phyloP scores from a whole-genome alignment of 1,139 yeast species.

The Hansenula sp. region DNA sequence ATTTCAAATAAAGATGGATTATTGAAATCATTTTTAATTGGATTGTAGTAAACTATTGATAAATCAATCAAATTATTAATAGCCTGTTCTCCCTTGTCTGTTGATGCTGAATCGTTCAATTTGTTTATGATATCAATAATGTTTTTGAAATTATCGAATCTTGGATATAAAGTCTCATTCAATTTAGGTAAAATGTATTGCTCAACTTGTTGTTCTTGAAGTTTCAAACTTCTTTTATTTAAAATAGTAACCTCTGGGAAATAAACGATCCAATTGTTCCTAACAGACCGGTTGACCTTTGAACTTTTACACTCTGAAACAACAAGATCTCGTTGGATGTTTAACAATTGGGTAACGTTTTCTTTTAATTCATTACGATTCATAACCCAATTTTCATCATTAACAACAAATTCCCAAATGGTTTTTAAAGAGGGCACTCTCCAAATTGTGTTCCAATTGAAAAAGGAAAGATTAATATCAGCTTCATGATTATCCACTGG shows the following conservation, averaged over 20 bases:
- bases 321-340: neutral
- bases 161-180: slow-evolving; percentile 58
- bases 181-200: slow-evolving; percentile 51
- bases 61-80: slow-evolving; percentile 37
- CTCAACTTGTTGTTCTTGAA: slow-evolving; percentile 49
- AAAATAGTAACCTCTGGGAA: slow-evolving; percentile 76
- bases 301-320: too few species aligned
- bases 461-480: slow-evolving; percentile 34
- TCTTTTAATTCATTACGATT: slow-evolving; percentile 26
- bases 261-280: slow-evolving; percentile 45
- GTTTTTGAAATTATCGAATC: slow-evolving; percentile 45
- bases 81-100: slow-evolving; percentile 22
- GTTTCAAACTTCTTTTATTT: slow-evolving; percentile 38
- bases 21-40: slow-evolving; percentile 29
- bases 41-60: slow-evolving; percentile 42
- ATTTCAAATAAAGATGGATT: slow-evolving; percentile 56
- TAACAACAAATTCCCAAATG: slow-evolving; percentile 38
- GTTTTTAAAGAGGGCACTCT: slow-evolving; percentile 43
- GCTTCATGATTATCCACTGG: slow-evolving; percentile 4
- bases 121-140: slow-evolving; percentile 35
- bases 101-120: slow-evolving; percentile 16
- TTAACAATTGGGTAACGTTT: slow-evolving; percentile 6
- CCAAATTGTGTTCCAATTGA: slow-evolving; percentile 64
- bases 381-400: slow-evolving; percentile 66
- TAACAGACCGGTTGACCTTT: too few species aligned